A percentile compares a stretch with the other conserved stretches of the same genome.
Evolutionary conservation across 805 yeast species (phyloP).

Genomic region (Candida nitratophila): DNA sequence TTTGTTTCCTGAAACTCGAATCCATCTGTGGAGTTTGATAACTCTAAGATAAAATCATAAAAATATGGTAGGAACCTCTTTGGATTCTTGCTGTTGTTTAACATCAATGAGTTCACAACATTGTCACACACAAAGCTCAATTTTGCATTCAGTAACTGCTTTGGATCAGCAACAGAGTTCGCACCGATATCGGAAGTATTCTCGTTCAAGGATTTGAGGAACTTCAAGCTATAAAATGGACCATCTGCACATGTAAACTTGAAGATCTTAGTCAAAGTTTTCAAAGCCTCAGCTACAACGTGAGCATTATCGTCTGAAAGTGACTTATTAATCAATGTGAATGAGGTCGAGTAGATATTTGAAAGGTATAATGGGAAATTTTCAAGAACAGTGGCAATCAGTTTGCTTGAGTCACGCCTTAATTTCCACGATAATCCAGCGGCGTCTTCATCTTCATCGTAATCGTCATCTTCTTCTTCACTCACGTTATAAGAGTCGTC

Average conservation of each 20-base stretch:
- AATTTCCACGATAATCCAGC: constrained; percentile 52
- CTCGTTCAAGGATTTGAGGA: constrained; percentile 17
- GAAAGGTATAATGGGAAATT: constrained; percentile 28
- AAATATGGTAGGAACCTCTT: constrained; percentile 12
- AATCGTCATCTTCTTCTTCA: constrained; percentile 31
- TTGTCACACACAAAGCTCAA: constrained; percentile 11
- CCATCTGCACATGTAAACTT: constrained; percentile 22
- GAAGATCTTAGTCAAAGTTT: constrained; percentile 36
- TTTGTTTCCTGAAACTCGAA: constrained; percentile 6
- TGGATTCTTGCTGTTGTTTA: constrained; percentile 4
- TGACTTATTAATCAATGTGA: constrained; percentile 23
- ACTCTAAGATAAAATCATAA: constrained; percentile 17
- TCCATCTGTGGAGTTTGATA: constrained; percentile 21
- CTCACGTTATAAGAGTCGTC: constrained; percentile 33
- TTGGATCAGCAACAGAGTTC: constrained; percentile 22
- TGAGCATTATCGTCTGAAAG: constrained; percentile 38
- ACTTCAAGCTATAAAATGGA: constrained; percentile 23
- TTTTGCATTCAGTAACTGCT: constrained; percentile 7
- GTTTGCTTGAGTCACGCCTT: constrained; percentile 42
- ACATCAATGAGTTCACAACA: constrained; percentile 10
- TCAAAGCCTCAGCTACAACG: constrained; percentile 45
- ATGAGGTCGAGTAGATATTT: constrained; percentile 26
- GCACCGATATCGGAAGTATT: constrained; percentile 34
- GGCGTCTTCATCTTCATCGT: constrained; percentile 32
- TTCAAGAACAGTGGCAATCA: constrained; percentile 32